Percentiles rank a stretch among this genome's conserved stretches.
Evolutionary conservation across 1,139 yeast species (phyloP).

Genomic region (Scheffersomyces cryptocercus): DNA sequence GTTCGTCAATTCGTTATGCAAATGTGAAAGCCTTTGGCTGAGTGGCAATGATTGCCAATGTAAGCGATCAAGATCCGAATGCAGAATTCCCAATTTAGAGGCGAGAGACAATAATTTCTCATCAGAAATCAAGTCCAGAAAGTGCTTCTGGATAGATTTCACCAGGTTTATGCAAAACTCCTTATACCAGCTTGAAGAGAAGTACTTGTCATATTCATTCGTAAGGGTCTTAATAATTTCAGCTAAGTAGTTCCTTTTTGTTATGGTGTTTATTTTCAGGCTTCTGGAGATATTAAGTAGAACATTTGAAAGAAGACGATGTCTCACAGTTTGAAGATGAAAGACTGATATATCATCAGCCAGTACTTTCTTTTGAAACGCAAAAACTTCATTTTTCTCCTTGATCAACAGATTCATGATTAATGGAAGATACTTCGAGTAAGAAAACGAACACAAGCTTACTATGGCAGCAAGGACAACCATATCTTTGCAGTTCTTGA

Average conservation of each 20-base stretch:
- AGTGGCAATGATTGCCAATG: slow-evolving; percentile 20
- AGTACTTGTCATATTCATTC: slow-evolving; percentile 29
- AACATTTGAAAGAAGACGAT: slow-evolving; percentile 20
- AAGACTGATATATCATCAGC: slow-evolving; percentile 20
- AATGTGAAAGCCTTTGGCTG: slow-evolving; percentile 22
- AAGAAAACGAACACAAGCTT: slow-evolving; percentile 25
- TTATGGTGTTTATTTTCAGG: slow-evolving; percentile 10
- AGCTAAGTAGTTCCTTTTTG: slow-evolving; percentile 19
- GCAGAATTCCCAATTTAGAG: slow-evolving; percentile 33
- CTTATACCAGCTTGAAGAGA: slow-evolving; percentile 23
- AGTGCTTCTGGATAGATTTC: slow-evolving; percentile 24
- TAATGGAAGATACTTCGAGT: slow-evolving; percentile 26
- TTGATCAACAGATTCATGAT: slow-evolving; percentile 23
- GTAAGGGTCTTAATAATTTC: slow-evolving; percentile 27
- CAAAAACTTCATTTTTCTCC: slow-evolving; percentile 18
- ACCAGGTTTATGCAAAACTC: slow-evolving; percentile 32
- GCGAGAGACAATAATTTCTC: slow-evolving; percentile 21
- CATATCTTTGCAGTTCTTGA: slow-evolving; percentile 24
- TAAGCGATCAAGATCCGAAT: slow-evolving; percentile 23
- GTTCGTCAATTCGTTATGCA: slow-evolving; percentile 30
- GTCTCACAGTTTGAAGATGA: slow-evolving; percentile 21
- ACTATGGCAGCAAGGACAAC: slow-evolving; percentile 23
- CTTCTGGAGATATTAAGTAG: slow-evolving; percentile 21
- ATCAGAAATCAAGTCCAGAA: slow-evolving; percentile 16
- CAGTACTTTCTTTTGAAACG: slow-evolving; percentile 15